phyloP scores from a whole-genome alignment of 2,329 filamentous ascomycete genomes.

The Fusarium tanahbumbuense region DNA sequence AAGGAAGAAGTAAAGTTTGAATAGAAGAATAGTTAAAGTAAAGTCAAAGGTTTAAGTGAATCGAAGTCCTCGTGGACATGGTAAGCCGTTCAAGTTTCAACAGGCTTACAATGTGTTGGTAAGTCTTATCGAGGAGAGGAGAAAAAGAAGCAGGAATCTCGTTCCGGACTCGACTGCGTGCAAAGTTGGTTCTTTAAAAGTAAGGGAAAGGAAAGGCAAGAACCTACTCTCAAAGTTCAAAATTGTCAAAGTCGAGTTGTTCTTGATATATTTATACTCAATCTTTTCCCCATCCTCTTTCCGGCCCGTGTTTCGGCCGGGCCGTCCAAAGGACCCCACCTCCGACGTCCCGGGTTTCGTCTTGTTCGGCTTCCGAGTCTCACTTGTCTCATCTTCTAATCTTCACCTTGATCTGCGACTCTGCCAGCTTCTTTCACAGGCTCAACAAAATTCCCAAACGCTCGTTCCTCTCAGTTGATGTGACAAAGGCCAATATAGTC shows the following conservation, averaged over 20 bases:
- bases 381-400: conserved; percentile 32
- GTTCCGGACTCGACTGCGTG: conserved; percentile 38
- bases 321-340: conserved; percentile 24
- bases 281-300: not conserved
- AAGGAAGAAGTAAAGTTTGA: conserved; percentile 16
- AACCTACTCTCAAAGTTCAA: conserved; percentile 17
- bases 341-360: conserved; percentile 36
- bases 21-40: not conserved
- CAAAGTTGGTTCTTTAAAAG: conserved; percentile 18
- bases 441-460: conserved; percentile 14
- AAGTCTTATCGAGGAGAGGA: conserved; percentile 12
- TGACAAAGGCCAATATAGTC: not conserved
- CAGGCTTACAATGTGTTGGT: conserved; percentile 17
- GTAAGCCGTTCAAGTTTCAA: conserved; percentile 6
- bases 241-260: not conserved
- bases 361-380: conserved; percentile 36
- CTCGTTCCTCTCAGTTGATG: not conserved
- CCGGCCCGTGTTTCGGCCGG: conserved; percentile 36
- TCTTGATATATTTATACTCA: conserved; percentile 1
- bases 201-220: conserved; percentile 3
- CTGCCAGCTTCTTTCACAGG: not conserved
- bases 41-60: not conserved
- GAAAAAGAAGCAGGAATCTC: conserved; percentile 25
- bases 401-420: not conserved
- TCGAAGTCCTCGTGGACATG: conserved; percentile 26